These are phyloP conservation scores for Chaetoscypha palmicola DNA, from an alignment of 2,329 filamentous ascomycete genomes.

Conservation along the genomic window DNA sequence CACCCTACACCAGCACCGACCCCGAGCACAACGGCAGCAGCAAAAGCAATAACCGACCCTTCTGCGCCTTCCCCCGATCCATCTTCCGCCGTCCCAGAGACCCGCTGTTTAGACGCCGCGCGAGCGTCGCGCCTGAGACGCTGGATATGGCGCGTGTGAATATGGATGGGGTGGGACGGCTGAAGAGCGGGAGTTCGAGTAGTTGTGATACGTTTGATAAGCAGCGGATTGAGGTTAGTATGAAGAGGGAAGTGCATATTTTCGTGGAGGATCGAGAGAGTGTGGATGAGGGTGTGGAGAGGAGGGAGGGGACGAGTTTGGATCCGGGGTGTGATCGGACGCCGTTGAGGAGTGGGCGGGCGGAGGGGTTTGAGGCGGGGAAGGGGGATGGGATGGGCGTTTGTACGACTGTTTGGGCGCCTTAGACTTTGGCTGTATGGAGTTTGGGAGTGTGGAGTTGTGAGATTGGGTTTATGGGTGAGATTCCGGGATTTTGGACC, in stretches of 20 bases:
- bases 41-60: background rate
- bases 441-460: no score
- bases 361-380: background rate
- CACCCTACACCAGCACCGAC: no score
- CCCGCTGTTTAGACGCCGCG: background rate
- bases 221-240: conserved; percentile 3
- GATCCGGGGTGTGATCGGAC: background rate
- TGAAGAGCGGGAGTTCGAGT: no score
- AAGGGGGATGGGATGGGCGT: background rate
- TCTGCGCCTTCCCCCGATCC: background rate
- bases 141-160: background rate
- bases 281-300: background rate
- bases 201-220: no score
- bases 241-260: conserved; percentile 14
- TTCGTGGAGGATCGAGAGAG: conserved; percentile 7
- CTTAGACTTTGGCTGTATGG: no score
- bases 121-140: background rate
- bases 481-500: no score
- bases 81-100: background rate
- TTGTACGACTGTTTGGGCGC: background rate
- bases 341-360: background rate
- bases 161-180: background rate
- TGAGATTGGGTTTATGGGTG: no score
- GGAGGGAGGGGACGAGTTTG: no score
- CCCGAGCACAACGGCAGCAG: no score